Percentiles rank a stretch among this genome's conserved stretches.
Evolutionary conservation across 768 basidiomycete species (phyloP).

Genomic region (Dacryopinax primogenitus): DNA sequence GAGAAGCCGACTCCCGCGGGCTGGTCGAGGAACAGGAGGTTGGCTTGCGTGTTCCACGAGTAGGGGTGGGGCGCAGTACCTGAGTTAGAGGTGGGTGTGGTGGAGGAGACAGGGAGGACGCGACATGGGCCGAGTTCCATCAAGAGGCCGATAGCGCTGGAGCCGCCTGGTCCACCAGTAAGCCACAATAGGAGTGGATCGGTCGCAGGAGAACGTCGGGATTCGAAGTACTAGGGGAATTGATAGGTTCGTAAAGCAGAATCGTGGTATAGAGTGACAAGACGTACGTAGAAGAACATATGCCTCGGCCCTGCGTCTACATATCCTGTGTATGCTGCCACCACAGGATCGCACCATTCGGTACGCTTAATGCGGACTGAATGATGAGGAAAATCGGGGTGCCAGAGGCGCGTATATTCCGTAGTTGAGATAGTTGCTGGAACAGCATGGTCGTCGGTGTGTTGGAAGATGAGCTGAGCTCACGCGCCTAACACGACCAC

Average conservation of each 20-base stretch:
- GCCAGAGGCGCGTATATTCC: slow-evolving; percentile 10
- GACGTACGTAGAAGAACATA: slow-evolving; percentile 19
- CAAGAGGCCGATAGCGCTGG: not conserved
- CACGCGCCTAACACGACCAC: no score
- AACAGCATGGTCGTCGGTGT: no score
- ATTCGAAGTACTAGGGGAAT: not conserved
- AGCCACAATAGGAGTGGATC: not conserved
- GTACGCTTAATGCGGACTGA: slow-evolving; percentile 12
- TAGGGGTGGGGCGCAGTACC: not conserved
- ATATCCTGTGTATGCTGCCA: slow-evolving; percentile 19
- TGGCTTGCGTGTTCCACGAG: not conserved
- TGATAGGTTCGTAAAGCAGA: not conserved
- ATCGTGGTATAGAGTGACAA: not conserved
- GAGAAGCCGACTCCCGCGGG: not conserved
- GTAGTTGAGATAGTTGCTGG: not conserved
- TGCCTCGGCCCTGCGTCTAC: slow-evolving; percentile 14
- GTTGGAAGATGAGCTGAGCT: no score
- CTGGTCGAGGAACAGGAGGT: not conserved
- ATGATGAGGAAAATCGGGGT: slow-evolving; percentile 12
- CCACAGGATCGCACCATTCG: slow-evolving; percentile 23
- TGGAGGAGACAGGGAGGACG: not conserved
- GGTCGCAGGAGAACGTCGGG: not conserved
- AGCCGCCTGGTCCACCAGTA: not conserved
- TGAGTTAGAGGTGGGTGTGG: not conserved
- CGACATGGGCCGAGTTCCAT: not conserved